These are phyloP conservation scores for Papiliotrema flavescens DNA, from an alignment of 1,284 basidiomycete genomes.

Conservation along the genomic window DNA sequence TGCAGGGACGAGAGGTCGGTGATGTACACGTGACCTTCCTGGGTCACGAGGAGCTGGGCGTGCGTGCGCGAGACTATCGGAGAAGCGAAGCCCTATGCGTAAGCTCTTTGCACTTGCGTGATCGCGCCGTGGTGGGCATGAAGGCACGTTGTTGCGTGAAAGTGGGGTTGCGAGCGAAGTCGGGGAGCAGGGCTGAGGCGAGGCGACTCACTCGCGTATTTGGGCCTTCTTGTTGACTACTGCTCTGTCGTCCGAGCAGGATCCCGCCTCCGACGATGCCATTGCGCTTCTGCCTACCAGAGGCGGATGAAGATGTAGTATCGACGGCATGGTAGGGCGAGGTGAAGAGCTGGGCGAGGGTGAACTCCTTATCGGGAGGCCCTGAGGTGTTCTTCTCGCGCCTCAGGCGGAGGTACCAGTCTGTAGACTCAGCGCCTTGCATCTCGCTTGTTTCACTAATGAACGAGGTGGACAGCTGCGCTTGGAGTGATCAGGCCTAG, in stretches of 20 bases:
- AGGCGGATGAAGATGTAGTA: too few relatives aligned
- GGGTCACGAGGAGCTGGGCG: conserved; percentile 22
- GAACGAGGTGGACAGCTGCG: not conserved
- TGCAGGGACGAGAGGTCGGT: conserved; percentile 33
- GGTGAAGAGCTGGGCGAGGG: conserved; percentile 3
- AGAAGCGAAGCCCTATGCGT: conserved; percentile 18
- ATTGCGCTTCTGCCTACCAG: too few relatives aligned
- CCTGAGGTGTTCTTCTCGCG: not conserved
- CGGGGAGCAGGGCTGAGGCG: not conserved
- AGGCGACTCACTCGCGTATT: not conserved
- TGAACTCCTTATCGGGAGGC: conserved; percentile 1
- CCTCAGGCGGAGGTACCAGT: conserved; percentile 13
- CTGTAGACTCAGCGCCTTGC: not conserved
- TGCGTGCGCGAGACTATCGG: conserved; percentile 34
- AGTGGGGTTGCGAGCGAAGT: not conserved
- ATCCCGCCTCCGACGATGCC: not conserved
- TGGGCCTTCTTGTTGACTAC: not conserved
- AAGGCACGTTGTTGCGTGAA: not conserved
- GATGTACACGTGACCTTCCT: conserved; percentile 21
- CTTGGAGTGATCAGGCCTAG: not conserved
- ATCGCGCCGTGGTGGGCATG: not conserved
- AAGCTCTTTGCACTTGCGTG: not conserved
- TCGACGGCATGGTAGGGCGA: too few relatives aligned
- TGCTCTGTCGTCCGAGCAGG: not conserved
- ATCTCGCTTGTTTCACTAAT: too few relatives aligned